A percentile compares a stretch with the other conserved stretches of the same genome.
Conservation (phyloP, 345 rosid species). For the Salix udensis region DNA sequence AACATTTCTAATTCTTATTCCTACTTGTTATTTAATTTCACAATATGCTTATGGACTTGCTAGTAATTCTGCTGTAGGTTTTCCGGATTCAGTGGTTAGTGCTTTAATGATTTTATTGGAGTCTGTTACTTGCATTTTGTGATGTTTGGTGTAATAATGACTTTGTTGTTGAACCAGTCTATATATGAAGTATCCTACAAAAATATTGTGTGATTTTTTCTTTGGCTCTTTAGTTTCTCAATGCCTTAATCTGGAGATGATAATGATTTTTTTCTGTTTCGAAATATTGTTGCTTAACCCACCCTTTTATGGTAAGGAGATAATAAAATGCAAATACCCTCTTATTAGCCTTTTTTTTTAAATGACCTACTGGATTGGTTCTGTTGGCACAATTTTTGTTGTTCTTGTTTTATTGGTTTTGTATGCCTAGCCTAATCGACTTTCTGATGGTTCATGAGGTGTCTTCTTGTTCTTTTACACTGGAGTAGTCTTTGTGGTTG, state of each 20-base stretch:
- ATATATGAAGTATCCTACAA: background rate
- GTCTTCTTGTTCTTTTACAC: background rate
- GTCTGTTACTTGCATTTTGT: background rate
- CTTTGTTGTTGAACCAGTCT: background rate
- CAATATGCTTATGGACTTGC: background rate
- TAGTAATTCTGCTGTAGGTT: background rate
- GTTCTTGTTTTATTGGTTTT: background rate
- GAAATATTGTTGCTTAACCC: background rate
- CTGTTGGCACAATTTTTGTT: background rate
- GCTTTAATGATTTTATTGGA: background rate
- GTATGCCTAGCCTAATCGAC: background rate
- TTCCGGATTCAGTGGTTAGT: background rate
- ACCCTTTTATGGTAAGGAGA: background rate
- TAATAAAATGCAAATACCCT: no score
- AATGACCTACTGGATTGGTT: background rate
- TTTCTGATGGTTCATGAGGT: background rate
- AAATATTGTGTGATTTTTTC: background rate
- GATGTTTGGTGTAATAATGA: background rate
- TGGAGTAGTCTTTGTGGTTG: background rate
- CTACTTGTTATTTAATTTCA: background rate
- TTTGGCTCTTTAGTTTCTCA: background rate
- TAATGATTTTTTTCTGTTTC: no score
- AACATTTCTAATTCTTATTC: background rate
- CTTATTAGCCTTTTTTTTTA: no score
- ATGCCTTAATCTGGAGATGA: background rate